Evolutionary conservation across 106 monocot species (phyloP), one percentile per base, ranked within the genome.

Genomic region (Dactylorhiza incarnata): DNA sequence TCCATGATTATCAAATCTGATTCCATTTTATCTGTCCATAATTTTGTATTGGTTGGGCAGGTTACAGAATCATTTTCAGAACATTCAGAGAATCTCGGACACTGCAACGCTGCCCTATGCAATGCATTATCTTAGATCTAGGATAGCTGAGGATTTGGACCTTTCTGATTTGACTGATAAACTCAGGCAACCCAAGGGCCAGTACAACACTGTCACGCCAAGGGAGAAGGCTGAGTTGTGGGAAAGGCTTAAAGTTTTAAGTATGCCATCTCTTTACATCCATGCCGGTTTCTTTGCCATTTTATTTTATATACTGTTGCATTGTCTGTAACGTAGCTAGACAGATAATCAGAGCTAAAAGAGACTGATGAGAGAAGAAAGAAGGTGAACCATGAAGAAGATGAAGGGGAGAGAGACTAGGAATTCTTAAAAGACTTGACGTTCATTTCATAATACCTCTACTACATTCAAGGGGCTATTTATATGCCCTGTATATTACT

Each of bases 171-270:
- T 91, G 78, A 94, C 86, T 13, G 86, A 94, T 56, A 99, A 83
- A 83, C 78, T 99, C 61, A 84, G 83, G 87, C 91, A 89, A 74
- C 83, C 87, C 72, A 99, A 88, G 82, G 89, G 85, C 8, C 81
- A 93, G 20, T 22, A 80, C 4, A 73, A 55, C 14, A 23, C 49
- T 74, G 82, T 87, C 9, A 75, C 86, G 0, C 2, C 72, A 2
- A 82, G 82, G 54, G 94, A 94, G 76, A 93, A 94, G 78, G 55
- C 82, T 48, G 86, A 94, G 53, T 56, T 94, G 22, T 97, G 97
- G 97, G 89, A 97, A 37, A 78, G 53, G 74, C 87, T 97, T 67
- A 94, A 94, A 81, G 74, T 89, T 77, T 63, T 94, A 81, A 97
- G 97, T 97, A 83, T 76, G 88, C 24, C 46, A 22, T 53, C 44